Conservation (phyloP, 2,329 filamentous ascomycete species). For the Penicillium sp. region DNA sequence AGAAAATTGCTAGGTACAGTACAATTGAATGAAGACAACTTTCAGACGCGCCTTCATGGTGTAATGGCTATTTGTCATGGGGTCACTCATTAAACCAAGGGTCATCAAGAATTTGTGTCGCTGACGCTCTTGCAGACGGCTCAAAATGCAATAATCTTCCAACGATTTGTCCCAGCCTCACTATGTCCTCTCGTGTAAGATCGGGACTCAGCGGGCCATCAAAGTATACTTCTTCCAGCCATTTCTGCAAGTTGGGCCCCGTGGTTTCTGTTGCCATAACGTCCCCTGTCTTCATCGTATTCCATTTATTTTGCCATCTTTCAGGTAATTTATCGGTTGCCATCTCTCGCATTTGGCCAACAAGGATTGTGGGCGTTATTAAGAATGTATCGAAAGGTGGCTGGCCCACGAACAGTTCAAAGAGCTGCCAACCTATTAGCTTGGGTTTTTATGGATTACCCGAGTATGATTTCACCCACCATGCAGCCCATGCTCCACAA, state of each 20-base stretch:
- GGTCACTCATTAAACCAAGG: slow-evolving; percentile 25
- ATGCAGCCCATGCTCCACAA: slow-evolving; percentile 42
- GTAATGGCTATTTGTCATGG: background rate
- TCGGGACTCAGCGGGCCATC: slow-evolving; percentile 27
- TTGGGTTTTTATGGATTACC: background rate
- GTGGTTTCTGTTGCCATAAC: slow-evolving; percentile 10
- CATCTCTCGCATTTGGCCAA: slow-evolving; percentile 40
- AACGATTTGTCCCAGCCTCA: slow-evolving; percentile 25
- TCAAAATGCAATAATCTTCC: slow-evolving; percentile 26
- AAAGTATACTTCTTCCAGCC: slow-evolving; percentile 42
- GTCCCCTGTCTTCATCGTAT: slow-evolving; percentile 20
- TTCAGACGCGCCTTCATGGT: too few relatives aligned
- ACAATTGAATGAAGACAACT: too few relatives aligned
- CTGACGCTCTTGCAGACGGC: slow-evolving; percentile 28
- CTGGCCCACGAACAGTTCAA: slow-evolving; percentile 42
- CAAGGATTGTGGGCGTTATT: slow-evolving; percentile 33
- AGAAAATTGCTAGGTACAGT: too few relatives aligned
- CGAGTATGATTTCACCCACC: slow-evolving; percentile 25
- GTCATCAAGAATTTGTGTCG: slow-evolving; percentile 25
- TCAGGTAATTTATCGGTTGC: slow-evolving; percentile 35
- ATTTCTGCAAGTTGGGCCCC: slow-evolving; percentile 33
- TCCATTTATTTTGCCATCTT: slow-evolving; percentile 34
- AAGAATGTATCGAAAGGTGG: slow-evolving; percentile 41
- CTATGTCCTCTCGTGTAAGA: slow-evolving; percentile 27
- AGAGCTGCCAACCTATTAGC: slow-evolving; percentile 31